Base-by-base conservation (phyloP, 2,329 filamentous ascomycete species). In the Aspergillus oerlinghausenensis region DNA sequence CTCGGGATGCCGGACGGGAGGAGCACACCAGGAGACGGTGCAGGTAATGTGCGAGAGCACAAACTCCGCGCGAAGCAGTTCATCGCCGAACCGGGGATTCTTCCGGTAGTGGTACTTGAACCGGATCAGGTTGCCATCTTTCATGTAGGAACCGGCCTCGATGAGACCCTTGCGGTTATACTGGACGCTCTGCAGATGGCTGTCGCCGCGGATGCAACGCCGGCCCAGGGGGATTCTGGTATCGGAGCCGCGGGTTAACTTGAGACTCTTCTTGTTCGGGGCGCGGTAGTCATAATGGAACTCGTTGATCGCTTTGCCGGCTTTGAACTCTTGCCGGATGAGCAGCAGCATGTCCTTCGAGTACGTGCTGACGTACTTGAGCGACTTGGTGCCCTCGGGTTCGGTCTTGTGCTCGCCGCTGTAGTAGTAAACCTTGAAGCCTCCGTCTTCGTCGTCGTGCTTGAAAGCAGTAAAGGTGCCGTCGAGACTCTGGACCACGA, bases 31-130 rank as follows among this genome's bases (percentile, higher is more conserved):
- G 25, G 79, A 79, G 2, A 83, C 79, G 14, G 79, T 82, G 61
- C 77, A 79, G 43, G 75, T 81, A 59, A 83, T 78, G 63, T 84
- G 80, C 3, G 79, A 75, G 52, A 84, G 72, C 0, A 78, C 75
- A 59, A 81, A 84, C 58, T 83, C 82, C 0, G 80, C 82, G 50
- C 81, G 75, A 2, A 84, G 73, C n/a, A 84, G 72, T 56, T 83
- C 81, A 63, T 82, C 81, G 25, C 79, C 79, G 55, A 80, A 82
- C 38, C 75, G 77, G 11, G 80, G 77, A 55, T 79, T 79, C 63
- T 82, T 80, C 47, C 81, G 77, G 64, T 84, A 83, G 60, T 79
- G 76, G 55, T 80, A 82, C 57, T 79, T 79, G 74, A 83, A 84
- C 17, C 78, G 75, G 17, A 82, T 74, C 10, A 82, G 64, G 55